Base-by-base conservation (phyloP, 1,284 basidiomycete genomes). In the Sphaerobolus stellatus region DNA sequence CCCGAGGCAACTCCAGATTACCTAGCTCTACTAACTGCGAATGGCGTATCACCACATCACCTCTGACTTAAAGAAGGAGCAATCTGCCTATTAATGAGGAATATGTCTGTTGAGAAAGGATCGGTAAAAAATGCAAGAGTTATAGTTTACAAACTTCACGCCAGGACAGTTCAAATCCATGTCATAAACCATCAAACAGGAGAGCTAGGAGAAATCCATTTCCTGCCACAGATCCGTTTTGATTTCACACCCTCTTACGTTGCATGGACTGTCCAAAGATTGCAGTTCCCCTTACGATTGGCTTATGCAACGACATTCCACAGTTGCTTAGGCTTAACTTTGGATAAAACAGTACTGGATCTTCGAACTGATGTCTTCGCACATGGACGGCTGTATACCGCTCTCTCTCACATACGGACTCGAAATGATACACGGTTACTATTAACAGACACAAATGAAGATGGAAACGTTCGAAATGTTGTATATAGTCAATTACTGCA, bases 361-460 rank as follows among this genome's bases (percentile, higher is more conserved):
- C 48, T 72, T 3, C 67, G 65, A 2, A 51, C 56, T 1, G 59
- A 65, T 1, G 75, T 74, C 2, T 77, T 77, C 59, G 68, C 70
- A 13, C 75, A 77, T 62, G 75, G 75, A 1, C 75, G 76, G 54
- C 62, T 77, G 5, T 77, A 77, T 52, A 75, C 74, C 1, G 74
- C 72, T 1, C 57, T 76, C 6, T 75, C 75, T 13, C 63, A 71
- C 5, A 69, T 76, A 27, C 56, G 69, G 7, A 41, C n/a, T n/a
- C n/a, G n/a, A n/a, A n/a, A n/a, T n/a, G n/a, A n/a, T n/a, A n/a
- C n/a, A n/a, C n/a, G n/a, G n/a, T n/a, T n/a, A n/a, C n/a, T n/a
- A n/a, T n/a, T n/a, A n/a, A n/a, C n/a, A n/a, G n/a, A n/a, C n/a
- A n/a, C n/a, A n/a, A n/a, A n/a, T n/a, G n/a, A n/a, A n/a, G n/a